Evolutionary conservation across 306 rosid genomes (phyloP).

Genomic region (Quercus agrifolia): DNA sequence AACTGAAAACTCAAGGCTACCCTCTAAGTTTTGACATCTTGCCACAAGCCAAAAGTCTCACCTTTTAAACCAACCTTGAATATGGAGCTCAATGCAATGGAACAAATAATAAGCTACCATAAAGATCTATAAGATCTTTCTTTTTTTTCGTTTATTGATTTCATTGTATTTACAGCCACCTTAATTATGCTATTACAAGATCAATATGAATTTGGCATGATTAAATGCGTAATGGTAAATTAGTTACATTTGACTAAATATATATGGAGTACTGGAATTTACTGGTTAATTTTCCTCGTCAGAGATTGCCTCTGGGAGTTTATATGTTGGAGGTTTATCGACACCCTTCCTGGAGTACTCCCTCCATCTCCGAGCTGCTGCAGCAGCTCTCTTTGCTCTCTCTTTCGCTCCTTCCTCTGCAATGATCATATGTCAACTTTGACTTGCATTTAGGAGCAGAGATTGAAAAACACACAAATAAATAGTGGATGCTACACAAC

Average conservation of each 20-base stretch:
- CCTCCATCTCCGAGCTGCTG: conserved; percentile 93
- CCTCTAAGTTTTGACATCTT: too few species aligned
- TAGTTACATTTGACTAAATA: conserved; percentile 27
- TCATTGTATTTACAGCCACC: neutral
- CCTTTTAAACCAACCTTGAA: too few species aligned
- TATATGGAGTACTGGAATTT: conserved; percentile 5
- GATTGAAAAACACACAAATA: neutral
- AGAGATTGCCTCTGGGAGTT: conserved; percentile 75
- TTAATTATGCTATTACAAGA: neutral
- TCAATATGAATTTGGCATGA: neutral
- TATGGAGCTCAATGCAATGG: too few species aligned
- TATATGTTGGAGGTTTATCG: conserved; percentile 75
- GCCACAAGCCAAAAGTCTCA: too few species aligned
- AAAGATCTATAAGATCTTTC: too few species aligned
- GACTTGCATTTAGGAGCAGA: neutral
- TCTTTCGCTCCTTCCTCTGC: conserved; percentile 77
- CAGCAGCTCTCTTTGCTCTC: conserved; percentile 75
- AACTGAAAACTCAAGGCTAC: too few species aligned
- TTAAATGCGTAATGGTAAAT: conserved; percentile 15
- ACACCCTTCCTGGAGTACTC: conserved; percentile 90
- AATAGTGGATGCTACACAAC: neutral
- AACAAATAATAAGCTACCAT: too few species aligned
- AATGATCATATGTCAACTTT: conserved; percentile 6
- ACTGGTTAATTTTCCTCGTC: conserved; percentile 44
- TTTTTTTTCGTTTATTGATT: neutral